Evolutionary conservation across 2,329 filamentous ascomycete species (phyloP).

Genomic region (Exophiala mesophila): DNA sequence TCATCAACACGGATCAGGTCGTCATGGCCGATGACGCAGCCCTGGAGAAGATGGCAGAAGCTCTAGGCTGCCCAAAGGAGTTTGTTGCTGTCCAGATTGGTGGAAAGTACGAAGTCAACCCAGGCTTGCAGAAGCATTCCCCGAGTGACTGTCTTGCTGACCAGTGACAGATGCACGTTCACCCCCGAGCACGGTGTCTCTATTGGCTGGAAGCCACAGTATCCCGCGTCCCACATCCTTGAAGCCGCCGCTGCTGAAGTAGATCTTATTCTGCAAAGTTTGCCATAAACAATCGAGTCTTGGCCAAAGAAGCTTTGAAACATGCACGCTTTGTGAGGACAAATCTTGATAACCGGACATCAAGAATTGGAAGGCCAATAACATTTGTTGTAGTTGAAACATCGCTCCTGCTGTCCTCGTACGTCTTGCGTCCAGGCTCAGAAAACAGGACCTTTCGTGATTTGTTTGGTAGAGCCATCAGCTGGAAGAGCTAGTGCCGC

Average conservation of each 20-base stretch:
- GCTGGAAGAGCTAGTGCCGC: too few relatives aligned
- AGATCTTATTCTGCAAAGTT: constrained; percentile 35
- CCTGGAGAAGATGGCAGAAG: constrained; percentile 40
- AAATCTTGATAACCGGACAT: too few relatives aligned
- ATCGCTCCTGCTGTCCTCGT: too few relatives aligned
- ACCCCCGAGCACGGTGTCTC: constrained; percentile 37
- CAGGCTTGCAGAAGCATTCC: background rate
- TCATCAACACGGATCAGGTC: constrained; percentile 38
- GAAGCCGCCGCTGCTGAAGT: constrained; percentile 45
- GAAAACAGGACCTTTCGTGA: too few relatives aligned
- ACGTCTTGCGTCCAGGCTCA: too few relatives aligned
- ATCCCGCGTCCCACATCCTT: constrained; percentile 43
- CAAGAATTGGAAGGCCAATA: too few relatives aligned
- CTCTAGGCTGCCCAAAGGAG: constrained; percentile 31
- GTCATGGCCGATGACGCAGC: constrained; percentile 33
- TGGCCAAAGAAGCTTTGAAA: too few relatives aligned
- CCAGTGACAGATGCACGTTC: constrained; percentile 41
- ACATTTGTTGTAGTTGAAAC: too few relatives aligned
- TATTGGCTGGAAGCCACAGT: constrained; percentile 46
- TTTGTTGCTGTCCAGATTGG: constrained; percentile 40
- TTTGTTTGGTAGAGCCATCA: too few relatives aligned
- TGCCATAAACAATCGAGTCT: too few relatives aligned
- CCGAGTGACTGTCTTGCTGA: too few relatives aligned
- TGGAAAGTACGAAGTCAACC: constrained; percentile 35
- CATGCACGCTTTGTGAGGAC: too few relatives aligned